These are phyloP conservation scores for Exophiala xenobiotica DNA, from an alignment of 2,329 filamentous ascomycete species.

Conservation along the genomic window DNA sequence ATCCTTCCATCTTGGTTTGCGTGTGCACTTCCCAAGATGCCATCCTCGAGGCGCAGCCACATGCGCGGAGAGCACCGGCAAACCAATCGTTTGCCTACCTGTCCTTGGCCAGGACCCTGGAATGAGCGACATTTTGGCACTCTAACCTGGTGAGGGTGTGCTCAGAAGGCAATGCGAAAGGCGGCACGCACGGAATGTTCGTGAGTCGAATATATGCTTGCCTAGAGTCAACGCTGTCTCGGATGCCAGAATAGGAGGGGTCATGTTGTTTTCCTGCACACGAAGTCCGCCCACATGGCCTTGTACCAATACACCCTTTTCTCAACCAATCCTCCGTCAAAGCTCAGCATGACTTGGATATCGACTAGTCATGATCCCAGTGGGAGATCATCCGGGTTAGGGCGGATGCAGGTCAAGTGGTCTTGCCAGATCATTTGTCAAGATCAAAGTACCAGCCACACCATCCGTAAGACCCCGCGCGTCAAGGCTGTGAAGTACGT, in stretches of 20 bases:
- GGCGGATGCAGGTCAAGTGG: constrained; percentile 13
- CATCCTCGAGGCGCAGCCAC: constrained; percentile 18
- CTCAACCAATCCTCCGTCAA: background rate
- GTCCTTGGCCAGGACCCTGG: constrained; percentile 13
- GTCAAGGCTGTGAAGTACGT: constrained; percentile 14
- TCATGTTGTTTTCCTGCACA: constrained; percentile 13
- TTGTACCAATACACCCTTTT: constrained; percentile 21
- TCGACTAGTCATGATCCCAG: constrained; percentile 20
- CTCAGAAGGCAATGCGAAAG: constrained; percentile 10
- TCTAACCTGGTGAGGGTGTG: constrained; percentile 9
- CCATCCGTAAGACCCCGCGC: constrained; percentile 1
- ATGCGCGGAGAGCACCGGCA: constrained; percentile 22
- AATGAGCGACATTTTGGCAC: too few species aligned
- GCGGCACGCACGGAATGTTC: constrained; percentile 7
- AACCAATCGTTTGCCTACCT: constrained; percentile 15
- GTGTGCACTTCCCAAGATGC: constrained; percentile 4
- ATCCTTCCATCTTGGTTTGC: constrained; percentile 2
- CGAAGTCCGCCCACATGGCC: constrained; percentile 10
- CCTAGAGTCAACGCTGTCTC: constrained; percentile 12
- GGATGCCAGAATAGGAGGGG: constrained; percentile 15
- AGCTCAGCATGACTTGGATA: constrained; percentile 21
- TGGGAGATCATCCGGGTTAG: constrained; percentile 13
- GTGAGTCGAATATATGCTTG: constrained; percentile 4
- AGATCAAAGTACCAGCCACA: constrained; percentile 13
- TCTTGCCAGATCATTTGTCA: constrained; percentile 13